phyloP scores from a whole-genome alignment of 1,139 yeast genomes.

The Maudiozyma humilis region DNA sequence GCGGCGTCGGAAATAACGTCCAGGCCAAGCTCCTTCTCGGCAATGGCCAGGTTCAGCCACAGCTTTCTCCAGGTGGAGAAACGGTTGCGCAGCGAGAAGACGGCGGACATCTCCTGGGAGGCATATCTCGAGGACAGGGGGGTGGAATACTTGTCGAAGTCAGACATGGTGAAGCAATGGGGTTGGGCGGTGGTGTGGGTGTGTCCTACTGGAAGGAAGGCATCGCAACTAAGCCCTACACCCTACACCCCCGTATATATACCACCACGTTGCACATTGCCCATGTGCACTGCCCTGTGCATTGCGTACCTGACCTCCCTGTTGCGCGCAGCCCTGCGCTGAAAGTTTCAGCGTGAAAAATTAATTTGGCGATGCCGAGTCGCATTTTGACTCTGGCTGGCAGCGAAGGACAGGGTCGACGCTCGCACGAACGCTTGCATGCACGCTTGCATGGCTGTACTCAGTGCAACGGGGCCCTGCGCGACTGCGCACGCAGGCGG shows the following conservation, averaged over 20 bases:
- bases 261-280: too few relatives aligned
- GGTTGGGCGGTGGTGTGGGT: neutral
- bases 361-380: neutral
- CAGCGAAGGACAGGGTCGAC: neutral
- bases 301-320: too few relatives aligned
- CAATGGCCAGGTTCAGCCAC: constrained; percentile 93
- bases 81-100: constrained; percentile 88
- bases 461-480: neutral
- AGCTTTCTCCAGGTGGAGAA: constrained; percentile 97
- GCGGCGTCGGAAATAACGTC: constrained; percentile 84
- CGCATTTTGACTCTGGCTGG: neutral
- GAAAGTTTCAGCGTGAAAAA: neutral
- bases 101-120: constrained; percentile 88
- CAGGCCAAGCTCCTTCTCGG: constrained; percentile 87
- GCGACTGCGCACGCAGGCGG: constrained; percentile 10
- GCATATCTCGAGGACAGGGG: constrained; percentile 97
- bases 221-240: neutral
- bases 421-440: too few relatives aligned
- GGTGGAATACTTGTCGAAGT: constrained; percentile 70
- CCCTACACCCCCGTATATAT: too few relatives aligned
- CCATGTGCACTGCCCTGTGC: too few relatives aligned
- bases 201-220: neutral
- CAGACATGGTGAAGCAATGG: constrained; percentile 37
- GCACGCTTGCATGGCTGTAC: neutral
- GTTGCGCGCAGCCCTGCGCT: too few relatives aligned